A percentile compares a stretch with the other conserved stretches of the same genome.
Conservation (phyloP, 306 rosid genomes). For the Cucurbita pepo region DNA sequence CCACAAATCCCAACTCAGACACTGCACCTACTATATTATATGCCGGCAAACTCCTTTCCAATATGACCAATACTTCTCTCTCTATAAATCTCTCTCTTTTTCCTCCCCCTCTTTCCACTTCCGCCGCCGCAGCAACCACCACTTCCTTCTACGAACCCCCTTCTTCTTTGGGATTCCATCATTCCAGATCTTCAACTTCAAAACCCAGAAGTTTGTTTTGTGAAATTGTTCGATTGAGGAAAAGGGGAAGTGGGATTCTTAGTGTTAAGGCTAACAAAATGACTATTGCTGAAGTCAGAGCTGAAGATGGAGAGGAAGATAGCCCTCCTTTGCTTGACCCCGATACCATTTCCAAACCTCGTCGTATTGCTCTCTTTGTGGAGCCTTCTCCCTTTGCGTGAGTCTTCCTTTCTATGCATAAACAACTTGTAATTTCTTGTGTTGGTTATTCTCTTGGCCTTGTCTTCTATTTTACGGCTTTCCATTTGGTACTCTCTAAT, state of each 20-base stretch:
- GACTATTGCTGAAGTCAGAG: slow-evolving; percentile 44
- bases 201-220: slow-evolving; percentile 28
- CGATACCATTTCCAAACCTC: slow-evolving; percentile 53
- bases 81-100: slow-evolving; percentile 60
- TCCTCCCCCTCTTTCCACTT: slow-evolving; percentile 30
- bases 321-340: slow-evolving; percentile 53
- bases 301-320: slow-evolving; percentile 41
- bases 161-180: slow-evolving; percentile 9
- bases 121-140: slow-evolving; percentile 7
- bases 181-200: slow-evolving; percentile 10
- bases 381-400: slow-evolving; percentile 99
- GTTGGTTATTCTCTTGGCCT: not conserved
- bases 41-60: not conserved
- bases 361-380: slow-evolving; percentile 89
- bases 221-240: slow-evolving; percentile 7
- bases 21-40: slow-evolving; percentile 4
- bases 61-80: slow-evolving; percentile 36
- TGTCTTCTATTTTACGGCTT: not conserved
- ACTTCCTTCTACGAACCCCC: slow-evolving; percentile 2
- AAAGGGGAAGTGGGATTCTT: slow-evolving; percentile 11
- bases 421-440: not conserved
- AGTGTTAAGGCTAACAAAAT: slow-evolving; percentile 34
- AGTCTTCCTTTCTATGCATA: slow-evolving; percentile 14
- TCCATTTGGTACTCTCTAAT: not conserved
- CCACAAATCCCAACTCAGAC: not conserved